Conservation (phyloP, 768 basidiomycete genomes). For the Tricholoma saponaceum region DNA sequence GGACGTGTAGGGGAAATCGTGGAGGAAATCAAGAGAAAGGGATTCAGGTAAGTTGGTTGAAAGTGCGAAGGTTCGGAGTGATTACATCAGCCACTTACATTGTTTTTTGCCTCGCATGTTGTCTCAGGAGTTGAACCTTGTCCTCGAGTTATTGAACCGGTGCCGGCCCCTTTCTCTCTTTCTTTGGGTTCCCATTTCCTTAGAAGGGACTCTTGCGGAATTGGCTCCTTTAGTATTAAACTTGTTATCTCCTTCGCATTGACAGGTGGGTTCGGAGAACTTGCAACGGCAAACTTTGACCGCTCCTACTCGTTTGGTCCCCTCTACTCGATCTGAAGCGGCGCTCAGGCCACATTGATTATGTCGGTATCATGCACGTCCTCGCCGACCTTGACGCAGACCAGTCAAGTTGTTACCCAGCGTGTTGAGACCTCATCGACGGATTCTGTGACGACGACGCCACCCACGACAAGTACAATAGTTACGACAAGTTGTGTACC, state of each 20-base stretch:
- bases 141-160: not conserved
- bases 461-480: constrained; percentile 21
- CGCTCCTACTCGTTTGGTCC: not conserved
- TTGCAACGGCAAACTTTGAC: not conserved
- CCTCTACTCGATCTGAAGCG: not conserved
- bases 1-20: no score
- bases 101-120: not conserved
- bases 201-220: not conserved
- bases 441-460: constrained; percentile 26
- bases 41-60: no score
- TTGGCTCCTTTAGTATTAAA: not conserved
- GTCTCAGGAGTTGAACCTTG: not conserved
- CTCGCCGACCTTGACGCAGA: constrained; percentile 40
- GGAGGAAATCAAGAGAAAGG: no score
- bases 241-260: not conserved
- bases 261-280: not conserved
- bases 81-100: not conserved
- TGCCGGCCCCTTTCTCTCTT: not conserved
- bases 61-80: not conserved
- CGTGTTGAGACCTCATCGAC: constrained; percentile 32
- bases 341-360: not conserved
- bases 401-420: constrained; percentile 31
- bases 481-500: constrained; percentile 9
- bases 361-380: constrained; percentile 39
- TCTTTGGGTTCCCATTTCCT: not conserved